Evolutionary conservation across 2,329 filamentous ascomycete species (phyloP).

Genomic region (Fusarium compactum): DNA sequence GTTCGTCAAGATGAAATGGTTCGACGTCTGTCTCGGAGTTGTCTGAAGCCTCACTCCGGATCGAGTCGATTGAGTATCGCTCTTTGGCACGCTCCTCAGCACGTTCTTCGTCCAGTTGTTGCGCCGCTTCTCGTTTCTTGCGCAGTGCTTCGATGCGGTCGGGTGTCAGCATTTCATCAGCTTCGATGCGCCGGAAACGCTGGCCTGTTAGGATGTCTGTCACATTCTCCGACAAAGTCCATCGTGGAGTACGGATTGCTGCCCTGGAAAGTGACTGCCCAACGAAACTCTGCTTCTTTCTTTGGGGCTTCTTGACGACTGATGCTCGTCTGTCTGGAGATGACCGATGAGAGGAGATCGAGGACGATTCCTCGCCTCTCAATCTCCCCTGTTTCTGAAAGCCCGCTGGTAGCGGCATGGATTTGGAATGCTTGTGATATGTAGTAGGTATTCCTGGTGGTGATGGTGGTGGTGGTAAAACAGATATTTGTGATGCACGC

Average conservation of each 20-base stretch:
- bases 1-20: slow-evolving; percentile 63
- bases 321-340: slow-evolving; percentile 49
- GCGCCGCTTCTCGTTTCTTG: slow-evolving; percentile 50
- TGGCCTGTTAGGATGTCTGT: slow-evolving; percentile 68
- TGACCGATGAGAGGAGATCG: slow-evolving; percentile 26
- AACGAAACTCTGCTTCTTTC: slow-evolving; percentile 51
- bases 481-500: slow-evolving; percentile 32
- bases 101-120: slow-evolving; percentile 38
- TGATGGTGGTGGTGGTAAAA: slow-evolving; percentile 29
- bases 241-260: slow-evolving; percentile 54
- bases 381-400: slow-evolving; percentile 33
- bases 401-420: slow-evolving; percentile 42
- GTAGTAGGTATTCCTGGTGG: slow-evolving; percentile 30
- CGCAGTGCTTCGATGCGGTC: slow-evolving; percentile 62
- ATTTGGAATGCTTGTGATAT: slow-evolving; percentile 37
- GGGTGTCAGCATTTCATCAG: slow-evolving; percentile 70
- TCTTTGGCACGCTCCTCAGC: slow-evolving; percentile 13
- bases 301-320: slow-evolving; percentile 58
- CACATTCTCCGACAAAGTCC: slow-evolving; percentile 68
- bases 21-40: slow-evolving; percentile 57
- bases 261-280: slow-evolving; percentile 28
- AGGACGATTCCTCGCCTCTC: slow-evolving; percentile 23
- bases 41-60: slow-evolving; percentile 41
- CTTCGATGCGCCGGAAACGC: slow-evolving; percentile 67
- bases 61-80: slow-evolving; percentile 44